Conservation (phyloP, 2,329 filamentous ascomycete genomes). For the Keithomyces neogunnii region DNA sequence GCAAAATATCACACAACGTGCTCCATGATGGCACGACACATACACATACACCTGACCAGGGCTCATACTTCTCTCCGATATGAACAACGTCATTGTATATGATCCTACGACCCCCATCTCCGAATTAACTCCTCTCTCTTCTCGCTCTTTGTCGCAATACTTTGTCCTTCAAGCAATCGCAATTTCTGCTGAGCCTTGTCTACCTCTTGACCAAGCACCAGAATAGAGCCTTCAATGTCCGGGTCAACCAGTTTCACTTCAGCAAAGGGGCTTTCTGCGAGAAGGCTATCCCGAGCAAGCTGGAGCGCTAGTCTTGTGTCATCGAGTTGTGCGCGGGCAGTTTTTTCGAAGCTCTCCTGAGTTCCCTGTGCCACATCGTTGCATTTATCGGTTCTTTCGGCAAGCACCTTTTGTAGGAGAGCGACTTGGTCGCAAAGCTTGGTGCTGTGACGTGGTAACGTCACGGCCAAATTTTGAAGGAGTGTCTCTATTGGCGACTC, state of each 20-base stretch:
- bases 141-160: constrained; percentile 30
- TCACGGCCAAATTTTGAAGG: constrained; percentile 37
- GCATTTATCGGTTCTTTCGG: constrained; percentile 33
- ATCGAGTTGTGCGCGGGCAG: constrained; percentile 30
- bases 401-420: constrained; percentile 25
- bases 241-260: constrained; percentile 42
- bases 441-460: constrained; percentile 20
- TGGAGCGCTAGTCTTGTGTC: constrained; percentile 41
- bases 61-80: not conserved
- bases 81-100: not conserved
- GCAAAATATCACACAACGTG: too few species aligned
- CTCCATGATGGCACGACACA: too few species aligned
- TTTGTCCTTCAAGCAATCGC: constrained; percentile 27
- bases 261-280: constrained; percentile 43
- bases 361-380: constrained; percentile 34
- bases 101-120: constrained; percentile 18
- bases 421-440: constrained; percentile 16
- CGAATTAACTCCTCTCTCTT: constrained; percentile 38
- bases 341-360: constrained; percentile 42
- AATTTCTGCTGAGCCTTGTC: constrained; percentile 30
- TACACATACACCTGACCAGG: not conserved
- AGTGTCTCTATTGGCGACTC: constrained; percentile 37
- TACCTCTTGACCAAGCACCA: constrained; percentile 36
- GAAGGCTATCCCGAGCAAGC: constrained; percentile 40
- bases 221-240: constrained; percentile 43